These are phyloP conservation scores for Eucalyptus tenuipes DNA, from an alignment of 345 rosid species.

Conservation along the genomic window DNA sequence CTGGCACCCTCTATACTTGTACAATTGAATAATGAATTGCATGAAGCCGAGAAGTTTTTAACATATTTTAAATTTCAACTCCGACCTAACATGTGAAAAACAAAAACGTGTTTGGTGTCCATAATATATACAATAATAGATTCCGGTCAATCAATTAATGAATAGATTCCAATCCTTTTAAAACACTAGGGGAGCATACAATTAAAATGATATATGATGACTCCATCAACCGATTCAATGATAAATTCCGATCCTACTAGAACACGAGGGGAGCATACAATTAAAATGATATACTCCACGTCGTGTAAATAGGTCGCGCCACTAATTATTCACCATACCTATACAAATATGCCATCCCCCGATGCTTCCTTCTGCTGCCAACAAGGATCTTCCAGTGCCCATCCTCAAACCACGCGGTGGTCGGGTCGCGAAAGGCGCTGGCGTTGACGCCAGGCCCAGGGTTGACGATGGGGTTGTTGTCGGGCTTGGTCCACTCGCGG, in stretches of 20 bases:
- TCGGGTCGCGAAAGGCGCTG: conserved; percentile 83
- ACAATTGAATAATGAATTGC: background rate
- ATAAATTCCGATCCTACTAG: background rate
- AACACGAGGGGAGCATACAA: background rate
- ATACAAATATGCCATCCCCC: conserved; percentile 59
- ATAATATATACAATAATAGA: background rate
- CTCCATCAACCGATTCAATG: background rate
- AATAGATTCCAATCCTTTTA: accelerated
- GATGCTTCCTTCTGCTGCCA: conserved; percentile 32
- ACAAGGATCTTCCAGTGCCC: conserved; percentile 56
- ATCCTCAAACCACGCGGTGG: conserved; percentile 63
- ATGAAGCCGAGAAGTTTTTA: background rate
- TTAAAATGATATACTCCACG: background rate
- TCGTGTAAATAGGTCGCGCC: background rate
- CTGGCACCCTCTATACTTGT: background rate
- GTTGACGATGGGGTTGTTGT: conserved; percentile 41
- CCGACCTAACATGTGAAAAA: background rate
- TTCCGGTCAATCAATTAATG: background rate
- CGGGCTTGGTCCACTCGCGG: conserved; percentile 68
- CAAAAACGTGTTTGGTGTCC: background rate
- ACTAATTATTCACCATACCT: background rate
- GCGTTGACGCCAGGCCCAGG: conserved; percentile 46
- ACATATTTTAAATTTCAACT: background rate
- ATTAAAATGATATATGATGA: background rate
- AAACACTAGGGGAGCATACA: background rate